These are phyloP conservation scores for Cynara cardunculus DNA, from an alignment of 129 eudicot species.

Conservation along the genomic window DNA sequence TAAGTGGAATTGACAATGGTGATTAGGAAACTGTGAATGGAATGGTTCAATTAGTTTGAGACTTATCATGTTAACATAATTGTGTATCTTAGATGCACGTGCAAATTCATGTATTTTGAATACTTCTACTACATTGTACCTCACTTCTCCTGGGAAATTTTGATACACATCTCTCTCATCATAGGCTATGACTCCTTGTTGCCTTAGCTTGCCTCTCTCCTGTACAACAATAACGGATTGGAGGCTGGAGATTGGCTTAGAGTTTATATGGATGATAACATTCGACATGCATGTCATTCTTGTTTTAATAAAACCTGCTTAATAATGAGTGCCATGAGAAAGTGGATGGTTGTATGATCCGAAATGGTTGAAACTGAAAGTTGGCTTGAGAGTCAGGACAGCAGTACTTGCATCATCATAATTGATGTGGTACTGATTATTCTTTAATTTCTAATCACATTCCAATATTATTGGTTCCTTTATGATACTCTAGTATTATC, in stretches of 20 bases:
- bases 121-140: background rate
- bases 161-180: background rate
- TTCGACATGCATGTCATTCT: background rate
- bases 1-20: background rate
- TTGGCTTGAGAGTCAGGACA: constrained; percentile 6
- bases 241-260: constrained; percentile 9
- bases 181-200: constrained; percentile 2
- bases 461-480: background rate
- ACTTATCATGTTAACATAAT: background rate
- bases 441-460: background rate
- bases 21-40: background rate
- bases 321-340: constrained; percentile 9
- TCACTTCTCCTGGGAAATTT: background rate
- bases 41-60: background rate
- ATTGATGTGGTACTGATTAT: background rate
- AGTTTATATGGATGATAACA: background rate
- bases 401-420: background rate
- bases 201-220: background rate
- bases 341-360: background rate
- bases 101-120: background rate
- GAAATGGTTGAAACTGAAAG: constrained; percentile 3
- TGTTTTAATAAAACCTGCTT: background rate
- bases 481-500: background rate
- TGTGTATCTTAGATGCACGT: background rate
- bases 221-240: background rate